phyloP scores from a whole-genome alignment of 257 asterid species.

The Solanum pennellii region DNA sequence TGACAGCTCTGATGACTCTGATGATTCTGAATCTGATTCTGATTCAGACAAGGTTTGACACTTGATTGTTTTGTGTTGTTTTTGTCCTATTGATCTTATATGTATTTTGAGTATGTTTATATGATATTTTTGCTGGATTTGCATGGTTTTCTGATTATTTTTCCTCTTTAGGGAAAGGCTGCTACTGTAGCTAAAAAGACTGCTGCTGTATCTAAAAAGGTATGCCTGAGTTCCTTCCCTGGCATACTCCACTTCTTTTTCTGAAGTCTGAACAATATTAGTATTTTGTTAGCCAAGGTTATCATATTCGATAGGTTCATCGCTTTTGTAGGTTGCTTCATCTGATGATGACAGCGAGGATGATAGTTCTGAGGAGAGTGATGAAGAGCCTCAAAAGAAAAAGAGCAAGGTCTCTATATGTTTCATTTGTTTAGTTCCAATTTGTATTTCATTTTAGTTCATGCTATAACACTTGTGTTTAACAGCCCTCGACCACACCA shows the following conservation, averaged over 20 bases:
- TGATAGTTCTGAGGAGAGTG: slow-evolving; percentile 38
- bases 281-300: neutral
- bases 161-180: slow-evolving; percentile 1
- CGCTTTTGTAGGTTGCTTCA: neutral
- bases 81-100: neutral
- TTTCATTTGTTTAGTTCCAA: neutral
- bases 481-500: neutral
- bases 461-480: neutral
- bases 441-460: neutral
- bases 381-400: slow-evolving; percentile 40
- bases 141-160: slow-evolving; percentile 26
- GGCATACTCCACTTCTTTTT: neutral
- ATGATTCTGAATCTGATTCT: slow-evolving; percentile 21
- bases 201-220: neutral
- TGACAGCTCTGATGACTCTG: neutral
- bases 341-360: slow-evolving; percentile 12
- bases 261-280: neutral
- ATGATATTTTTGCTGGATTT: neutral
- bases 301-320: neutral
- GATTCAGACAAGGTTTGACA: slow-evolving; percentile 10
- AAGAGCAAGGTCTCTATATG: slow-evolving; percentile 24
- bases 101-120: neutral
- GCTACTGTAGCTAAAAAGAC: neutral
- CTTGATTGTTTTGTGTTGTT: neutral
- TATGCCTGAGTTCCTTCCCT: neutral